phyloP scores from a whole-genome alignment of 169 alveolate genomes.

The Plasmodium vivax region DNA sequence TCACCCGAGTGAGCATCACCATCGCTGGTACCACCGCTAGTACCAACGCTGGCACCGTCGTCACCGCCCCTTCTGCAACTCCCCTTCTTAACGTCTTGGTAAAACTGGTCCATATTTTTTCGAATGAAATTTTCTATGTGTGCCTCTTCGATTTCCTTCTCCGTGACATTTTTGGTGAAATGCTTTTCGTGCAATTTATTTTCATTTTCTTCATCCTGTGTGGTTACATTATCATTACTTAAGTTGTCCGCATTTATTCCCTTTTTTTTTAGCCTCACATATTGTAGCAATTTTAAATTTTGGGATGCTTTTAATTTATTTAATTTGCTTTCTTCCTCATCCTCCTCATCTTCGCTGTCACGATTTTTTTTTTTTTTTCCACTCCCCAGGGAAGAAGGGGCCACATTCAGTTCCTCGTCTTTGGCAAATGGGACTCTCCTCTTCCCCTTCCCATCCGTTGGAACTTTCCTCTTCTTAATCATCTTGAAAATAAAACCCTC shows the following conservation, averaged over 20 bases:
- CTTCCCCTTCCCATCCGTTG: not conserved
- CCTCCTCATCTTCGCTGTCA: not conserved
- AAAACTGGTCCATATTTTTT: conserved; percentile 61
- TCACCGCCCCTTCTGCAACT: not conserved
- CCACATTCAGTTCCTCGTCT: conserved; percentile 31
- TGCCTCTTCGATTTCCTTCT: conserved; percentile 70
- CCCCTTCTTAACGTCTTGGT: not conserved
- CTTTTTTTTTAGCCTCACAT: conserved; percentile 53
- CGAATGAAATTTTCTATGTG: conserved; percentile 50
- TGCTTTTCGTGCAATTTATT: conserved; percentile 53
- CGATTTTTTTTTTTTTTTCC: not conserved
- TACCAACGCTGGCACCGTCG: not conserved
- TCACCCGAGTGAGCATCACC: not conserved
- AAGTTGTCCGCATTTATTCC: conserved; percentile 59
- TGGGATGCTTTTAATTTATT: conserved; percentile 43
- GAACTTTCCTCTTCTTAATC: conserved; percentile 46
- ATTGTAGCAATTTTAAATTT: conserved; percentile 47
- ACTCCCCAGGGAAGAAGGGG: not conserved
- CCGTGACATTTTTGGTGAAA: conserved; percentile 64
- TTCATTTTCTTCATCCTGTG: conserved; percentile 37
- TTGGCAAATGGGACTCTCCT: conserved; percentile 34
- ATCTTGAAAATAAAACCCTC: not conserved
- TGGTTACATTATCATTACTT: conserved; percentile 8
- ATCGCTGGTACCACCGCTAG: not conserved
- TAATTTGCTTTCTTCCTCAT: conserved; percentile 10